Conservation (phyloP, 176 grass and related monocot genomes). For the Dendrocalamus sinicus region DNA sequence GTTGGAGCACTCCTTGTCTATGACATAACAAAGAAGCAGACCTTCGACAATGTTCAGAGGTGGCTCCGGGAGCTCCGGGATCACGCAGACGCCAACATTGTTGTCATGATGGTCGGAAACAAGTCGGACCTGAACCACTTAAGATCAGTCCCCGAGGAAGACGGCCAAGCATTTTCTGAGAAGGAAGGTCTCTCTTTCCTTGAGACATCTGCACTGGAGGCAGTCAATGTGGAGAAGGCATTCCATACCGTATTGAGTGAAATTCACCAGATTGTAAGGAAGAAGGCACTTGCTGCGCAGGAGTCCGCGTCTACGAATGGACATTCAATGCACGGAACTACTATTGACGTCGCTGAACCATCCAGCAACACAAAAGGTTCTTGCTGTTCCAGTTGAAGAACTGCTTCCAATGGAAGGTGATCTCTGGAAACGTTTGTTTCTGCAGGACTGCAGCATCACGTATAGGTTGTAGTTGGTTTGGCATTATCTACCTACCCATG, state of each 20-base stretch:
- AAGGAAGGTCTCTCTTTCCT: constrained; percentile 61
- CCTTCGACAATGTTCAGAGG: constrained; percentile 66
- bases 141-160: constrained; percentile 61
- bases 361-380: constrained; percentile 34
- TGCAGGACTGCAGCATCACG: constrained; percentile 12
- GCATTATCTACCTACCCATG: constrained; percentile 7
- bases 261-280: constrained; percentile 73
- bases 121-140: constrained; percentile 65
- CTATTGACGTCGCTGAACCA: constrained; percentile 55
- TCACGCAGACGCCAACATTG: constrained; percentile 71
- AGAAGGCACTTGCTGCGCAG: constrained; percentile 64
- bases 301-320: constrained; percentile 46
- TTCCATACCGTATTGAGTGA: constrained; percentile 59
- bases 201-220: constrained; percentile 70
- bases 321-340: constrained; percentile 52
- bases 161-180: constrained; percentile 55
- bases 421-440: constrained; percentile 20
- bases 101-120: constrained; percentile 65
- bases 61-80: constrained; percentile 68
- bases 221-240: constrained; percentile 66
- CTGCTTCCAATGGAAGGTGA: background rate
- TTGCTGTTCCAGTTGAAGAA: constrained; percentile 59
- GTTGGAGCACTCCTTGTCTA: constrained; percentile 64
- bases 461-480: constrained; percentile 42
- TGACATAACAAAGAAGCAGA: constrained; percentile 72